Evolutionary conservation across 352 stramenopile species (phyloP), one percentile per base, ranked within the genome.

Genomic region (Globisporangium okanoganense): DNA sequence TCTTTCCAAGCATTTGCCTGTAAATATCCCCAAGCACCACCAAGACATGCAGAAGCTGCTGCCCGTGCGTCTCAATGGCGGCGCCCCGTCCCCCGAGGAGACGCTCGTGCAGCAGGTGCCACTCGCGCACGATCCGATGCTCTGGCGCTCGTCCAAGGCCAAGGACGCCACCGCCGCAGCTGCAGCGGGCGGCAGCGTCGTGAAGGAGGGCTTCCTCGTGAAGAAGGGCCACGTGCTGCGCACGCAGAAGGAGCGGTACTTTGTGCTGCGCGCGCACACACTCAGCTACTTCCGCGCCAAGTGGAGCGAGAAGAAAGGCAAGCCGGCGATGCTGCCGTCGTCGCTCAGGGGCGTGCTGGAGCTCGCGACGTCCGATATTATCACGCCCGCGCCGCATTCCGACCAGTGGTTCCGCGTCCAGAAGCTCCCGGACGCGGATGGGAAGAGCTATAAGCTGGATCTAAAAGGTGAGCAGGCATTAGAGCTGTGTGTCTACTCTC

Each of bases 361-460:
- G 59, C 69, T 84, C 38, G 67, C 71, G 45, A 59, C 66, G 27
- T 75, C 66, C 31, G 75, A 84, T 65, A 67, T 85, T 29, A 65
- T 90, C 61, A 73, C 76, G 24, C 70, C 81, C 9, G 44, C 67
- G 29, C 70, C 78, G 16, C 70, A 76, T 36, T 86, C 79, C 8
- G 75, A 83, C 51, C 58, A 74, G 52, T 90, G 81, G 81, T 80
- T 90, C 50, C 66, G 79, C 38, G 60, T 90, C 41, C 79, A 82
- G 22, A 83, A 90, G 65, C 72, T 66, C 33, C 54, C 65, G 18
- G 75, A 78, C 0, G 69, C 77, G 16, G 69, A 70, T 35, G 66
- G 75, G 13, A 88, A 88, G 62, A 68, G 48, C 53, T 90, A 90
- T 61, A 87, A 85, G 44, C 48, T 90, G 7, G 81, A 90, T 40